A percentile compares a stretch with the other conserved stretches of the same genome.
These are phyloP conservation scores for Penicillium expansum DNA, from an alignment of 2,329 filamentous ascomycete genomes.

Conservation along the genomic window DNA sequence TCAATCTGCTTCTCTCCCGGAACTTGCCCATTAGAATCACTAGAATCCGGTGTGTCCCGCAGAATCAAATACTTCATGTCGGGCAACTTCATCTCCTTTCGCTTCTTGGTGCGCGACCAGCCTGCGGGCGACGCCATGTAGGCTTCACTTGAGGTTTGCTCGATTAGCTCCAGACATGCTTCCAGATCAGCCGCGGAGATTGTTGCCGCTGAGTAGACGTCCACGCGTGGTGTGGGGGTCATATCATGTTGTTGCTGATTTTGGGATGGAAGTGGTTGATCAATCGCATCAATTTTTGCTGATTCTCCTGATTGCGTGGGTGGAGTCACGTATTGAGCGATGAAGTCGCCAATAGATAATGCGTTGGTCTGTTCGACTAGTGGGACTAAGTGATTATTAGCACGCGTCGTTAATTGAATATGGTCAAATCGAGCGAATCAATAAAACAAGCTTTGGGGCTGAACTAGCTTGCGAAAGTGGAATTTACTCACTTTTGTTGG, in stretches of 20 bases:
- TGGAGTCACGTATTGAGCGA: constrained; percentile 32
- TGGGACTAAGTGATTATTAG: constrained; percentile 17
- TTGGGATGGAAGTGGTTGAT: background rate
- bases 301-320: constrained; percentile 9
- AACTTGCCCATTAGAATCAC: background rate
- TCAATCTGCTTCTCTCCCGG: background rate
- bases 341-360: constrained; percentile 41
- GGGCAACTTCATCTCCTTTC: constrained; percentile 56
- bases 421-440: background rate
- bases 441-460: background rate
- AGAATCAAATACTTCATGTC: constrained; percentile 60
- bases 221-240: constrained; percentile 18
- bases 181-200: constrained; percentile 44
- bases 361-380: constrained; percentile 46
- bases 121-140: constrained; percentile 54
- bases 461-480: background rate
- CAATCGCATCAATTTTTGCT: constrained; percentile 1
- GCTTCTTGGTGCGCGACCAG: constrained; percentile 56
- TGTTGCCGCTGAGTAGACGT: constrained; percentile 36
- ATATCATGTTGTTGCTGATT: background rate
- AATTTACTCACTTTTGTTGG: constrained; percentile 17
- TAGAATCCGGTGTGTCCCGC: constrained; percentile 11
- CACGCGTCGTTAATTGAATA: constrained; percentile 2
- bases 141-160: constrained; percentile 52
- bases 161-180: constrained; percentile 54